Percentiles rank a stretch among this genome's conserved stretches.
These are phyloP conservation scores for Termitomyces sp. DNA, from an alignment of 1,284 basidiomycete genomes.

Conservation along the genomic window DNA sequence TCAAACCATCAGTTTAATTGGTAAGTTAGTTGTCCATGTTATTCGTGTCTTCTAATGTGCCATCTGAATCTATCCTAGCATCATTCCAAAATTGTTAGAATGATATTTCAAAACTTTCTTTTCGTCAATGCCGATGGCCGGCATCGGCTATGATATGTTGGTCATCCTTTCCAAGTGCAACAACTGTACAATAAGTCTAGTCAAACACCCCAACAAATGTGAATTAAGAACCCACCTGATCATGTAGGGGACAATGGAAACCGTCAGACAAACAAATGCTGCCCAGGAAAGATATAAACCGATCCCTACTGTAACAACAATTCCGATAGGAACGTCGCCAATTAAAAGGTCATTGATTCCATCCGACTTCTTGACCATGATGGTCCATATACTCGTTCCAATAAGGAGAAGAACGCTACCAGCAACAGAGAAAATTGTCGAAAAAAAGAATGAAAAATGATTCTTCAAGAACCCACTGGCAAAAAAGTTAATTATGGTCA, in stretches of 20 bases:
- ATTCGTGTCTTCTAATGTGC: background rate
- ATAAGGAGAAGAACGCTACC: constrained; percentile 62
- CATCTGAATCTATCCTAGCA: background rate
- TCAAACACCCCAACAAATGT: background rate
- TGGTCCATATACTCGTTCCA: constrained; percentile 72
- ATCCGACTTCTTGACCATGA: constrained; percentile 60
- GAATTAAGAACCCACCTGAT: constrained; percentile 46
- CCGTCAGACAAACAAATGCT: constrained; percentile 57
- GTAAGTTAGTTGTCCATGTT: background rate
- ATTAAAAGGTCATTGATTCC: constrained; percentile 52
- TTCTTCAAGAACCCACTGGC: constrained; percentile 62
- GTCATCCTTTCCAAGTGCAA: constrained; percentile 67
- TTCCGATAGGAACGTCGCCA: constrained; percentile 48
- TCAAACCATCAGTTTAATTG: no score
- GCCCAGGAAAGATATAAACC: constrained; percentile 67
- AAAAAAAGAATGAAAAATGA: constrained; percentile 62
- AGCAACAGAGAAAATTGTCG: constrained; percentile 56
- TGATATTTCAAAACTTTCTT: background rate
- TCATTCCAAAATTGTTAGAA: background rate
- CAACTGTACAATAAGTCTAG: constrained; percentile 35
- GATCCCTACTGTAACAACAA: constrained; percentile 54
- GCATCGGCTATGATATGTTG: constrained; percentile 10
- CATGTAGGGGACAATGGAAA: constrained; percentile 68
- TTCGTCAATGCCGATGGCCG: constrained; percentile 15
- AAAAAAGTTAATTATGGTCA: constrained; percentile 11